Evolutionary conservation across 2,329 filamentous ascomycete genomes (phyloP).

Genomic region (Paracamarosporium sp.): DNA sequence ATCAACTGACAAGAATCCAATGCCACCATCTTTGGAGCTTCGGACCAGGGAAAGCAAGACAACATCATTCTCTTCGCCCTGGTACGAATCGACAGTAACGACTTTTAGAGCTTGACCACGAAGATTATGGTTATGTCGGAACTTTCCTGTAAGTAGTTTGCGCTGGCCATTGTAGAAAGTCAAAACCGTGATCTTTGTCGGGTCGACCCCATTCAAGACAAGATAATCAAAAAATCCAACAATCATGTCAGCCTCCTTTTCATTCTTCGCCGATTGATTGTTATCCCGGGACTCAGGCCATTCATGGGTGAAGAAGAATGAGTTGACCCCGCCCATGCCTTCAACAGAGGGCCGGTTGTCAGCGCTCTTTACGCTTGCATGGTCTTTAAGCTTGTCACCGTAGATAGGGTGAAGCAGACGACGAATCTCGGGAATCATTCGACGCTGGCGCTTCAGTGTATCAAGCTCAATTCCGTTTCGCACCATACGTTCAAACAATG

Average conservation of each 20-base stretch:
- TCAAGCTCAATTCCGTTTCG: conserved; percentile 68
- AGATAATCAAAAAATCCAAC: conserved; percentile 76
- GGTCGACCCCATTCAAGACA: conserved; percentile 67
- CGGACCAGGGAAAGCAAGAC: conserved; percentile 82
- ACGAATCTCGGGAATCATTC: conserved; percentile 75
- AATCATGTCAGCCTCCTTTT: conserved; percentile 77
- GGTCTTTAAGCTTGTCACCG: conserved; percentile 61
- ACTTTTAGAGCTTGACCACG: conserved; percentile 59
- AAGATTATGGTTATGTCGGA: conserved; percentile 55
- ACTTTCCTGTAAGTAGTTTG: conserved; percentile 63
- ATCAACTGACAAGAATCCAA: conserved; percentile 76
- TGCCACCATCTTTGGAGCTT: conserved; percentile 63
- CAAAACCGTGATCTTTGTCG: conserved; percentile 74
- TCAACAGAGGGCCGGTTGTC: conserved; percentile 59
- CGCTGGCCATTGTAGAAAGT: conserved; percentile 90
- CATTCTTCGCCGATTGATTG: conserved; percentile 72
- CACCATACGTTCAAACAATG: conserved; percentile 82
- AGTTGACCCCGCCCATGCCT: conserved; percentile 68
- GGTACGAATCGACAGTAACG: conserved; percentile 85
- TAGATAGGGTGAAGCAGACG: conserved; percentile 69
- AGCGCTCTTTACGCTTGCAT: conserved; percentile 58
- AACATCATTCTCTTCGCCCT: conserved; percentile 89
- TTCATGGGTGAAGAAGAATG: conserved; percentile 69
- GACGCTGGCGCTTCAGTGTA: conserved; percentile 71
- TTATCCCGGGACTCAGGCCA: conserved; percentile 71